Evolutionary conservation across 495 filamentous ascomycete genomes (phyloP).

Genomic region (Trichoderma orchidacearum): DNA sequence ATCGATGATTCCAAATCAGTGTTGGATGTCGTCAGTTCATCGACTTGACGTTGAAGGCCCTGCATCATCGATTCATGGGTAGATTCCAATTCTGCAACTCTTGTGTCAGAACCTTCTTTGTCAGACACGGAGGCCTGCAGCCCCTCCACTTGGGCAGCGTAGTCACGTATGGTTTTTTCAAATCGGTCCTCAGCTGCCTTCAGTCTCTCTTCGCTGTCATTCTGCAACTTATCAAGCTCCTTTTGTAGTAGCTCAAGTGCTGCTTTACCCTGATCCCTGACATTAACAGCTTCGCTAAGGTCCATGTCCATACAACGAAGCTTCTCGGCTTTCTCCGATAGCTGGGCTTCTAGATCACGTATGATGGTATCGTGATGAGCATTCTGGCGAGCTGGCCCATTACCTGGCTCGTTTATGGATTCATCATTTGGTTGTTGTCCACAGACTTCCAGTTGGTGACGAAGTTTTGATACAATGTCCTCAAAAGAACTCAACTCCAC

Average conservation of each 20-base stretch:
- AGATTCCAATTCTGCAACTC: not conserved
- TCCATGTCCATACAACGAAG: not conserved
- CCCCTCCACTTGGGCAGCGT: not conserved
- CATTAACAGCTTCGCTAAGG: not conserved
- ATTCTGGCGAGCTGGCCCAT: not conserved
- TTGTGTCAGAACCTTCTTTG: not conserved
- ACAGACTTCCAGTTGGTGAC: slow-evolving; percentile 1
- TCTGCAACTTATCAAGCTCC: not conserved
- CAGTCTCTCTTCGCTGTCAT: not conserved
- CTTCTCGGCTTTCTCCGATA: not conserved
- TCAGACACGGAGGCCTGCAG: not conserved
- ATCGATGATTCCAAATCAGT: not conserved
- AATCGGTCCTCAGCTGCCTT: not conserved
- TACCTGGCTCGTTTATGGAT: slow-evolving; percentile 6
- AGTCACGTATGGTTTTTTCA: not conserved
- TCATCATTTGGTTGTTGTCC: slow-evolving; percentile 19
- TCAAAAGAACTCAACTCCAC: slow-evolving; percentile 22
- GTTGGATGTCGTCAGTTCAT: not conserved
- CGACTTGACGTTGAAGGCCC: not conserved
- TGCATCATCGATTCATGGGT: not conserved
- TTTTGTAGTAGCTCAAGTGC: not conserved
- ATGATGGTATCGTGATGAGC: not conserved
- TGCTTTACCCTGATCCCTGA: not conserved
- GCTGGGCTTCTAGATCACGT: not conserved
- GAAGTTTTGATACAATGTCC: slow-evolving; percentile 26